Base-by-base conservation (phyloP, 768 basidiomycete species). In the Macrolepiota dolichaula region DNA sequence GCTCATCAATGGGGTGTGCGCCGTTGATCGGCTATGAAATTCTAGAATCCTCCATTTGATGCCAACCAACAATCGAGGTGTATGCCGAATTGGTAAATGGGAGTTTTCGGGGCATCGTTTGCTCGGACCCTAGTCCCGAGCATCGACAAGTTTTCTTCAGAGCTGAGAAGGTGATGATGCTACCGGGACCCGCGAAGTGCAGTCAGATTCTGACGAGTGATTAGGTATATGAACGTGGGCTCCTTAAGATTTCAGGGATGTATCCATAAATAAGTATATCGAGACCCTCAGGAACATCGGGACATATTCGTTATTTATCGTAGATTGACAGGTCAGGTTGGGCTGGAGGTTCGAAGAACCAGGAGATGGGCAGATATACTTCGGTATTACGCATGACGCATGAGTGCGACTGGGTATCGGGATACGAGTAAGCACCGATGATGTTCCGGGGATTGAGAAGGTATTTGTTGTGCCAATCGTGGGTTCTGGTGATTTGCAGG, bases 351-450 rank as follows among this genome's bases (percentile, higher is more conserved):
- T 42, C n/a, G 40, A 19, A 19, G 40, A 7, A 19, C 1, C 40
- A 32, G 29, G 29, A n/a, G n/a, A 32, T 32, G 29, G 3, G 29
- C 29, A 32, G 29, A 3, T 32, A 32, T 32, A 32, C 40, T 42
- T 19, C 40, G 40, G 40, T 5, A 42, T 42, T 42, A 19, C 19
- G n/a, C n/a, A 7, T 19, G 13, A 15, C 38, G 6, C 4, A 40
- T 40, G n/a, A n/a, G n/a, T n/a, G 29, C 29, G 29, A 7, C n/a
- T 13, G 13, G 40, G 40, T 7, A 42, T 51, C 17, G 27, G 52
- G 52, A 53, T 38, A 53, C 52, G 52, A 38, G 52, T 53, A 53
- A 53, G 19, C n/a, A 37, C 52, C 52, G 52, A 53, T 53, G 19
- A 36, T 32, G n/a, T 17, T 17, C 52, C 52, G 52, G 25, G 36